Conservation (phyloP, 1,139 yeast genomes). For the Debaryomyces udenii region DNA sequence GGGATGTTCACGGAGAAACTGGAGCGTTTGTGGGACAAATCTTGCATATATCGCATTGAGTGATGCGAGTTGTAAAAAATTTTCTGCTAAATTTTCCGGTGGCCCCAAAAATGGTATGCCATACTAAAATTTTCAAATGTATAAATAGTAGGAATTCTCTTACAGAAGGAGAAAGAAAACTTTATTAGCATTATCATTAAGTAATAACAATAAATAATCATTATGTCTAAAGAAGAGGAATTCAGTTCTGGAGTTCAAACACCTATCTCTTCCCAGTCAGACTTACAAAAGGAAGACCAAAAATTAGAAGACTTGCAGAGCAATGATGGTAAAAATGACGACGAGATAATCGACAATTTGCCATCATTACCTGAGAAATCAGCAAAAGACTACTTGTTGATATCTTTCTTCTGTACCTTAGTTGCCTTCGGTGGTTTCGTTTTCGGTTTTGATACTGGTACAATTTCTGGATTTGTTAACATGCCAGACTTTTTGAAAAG, state of each 20-base stretch:
- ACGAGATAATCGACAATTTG: conserved; percentile 8
- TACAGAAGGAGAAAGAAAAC: not conserved
- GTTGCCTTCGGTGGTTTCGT: conserved; percentile 69
- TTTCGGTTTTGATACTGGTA: conserved; percentile 77
- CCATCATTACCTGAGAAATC: conserved; percentile 33
- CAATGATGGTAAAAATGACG: not conserved
- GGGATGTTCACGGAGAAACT: conserved; percentile 13
- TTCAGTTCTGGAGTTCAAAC: conserved; percentile 35
- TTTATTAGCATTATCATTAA: conserved; percentile 2
- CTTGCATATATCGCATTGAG: conserved; percentile 1
- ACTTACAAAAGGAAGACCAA: conserved; percentile 30
- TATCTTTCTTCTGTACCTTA: conserved; percentile 41
- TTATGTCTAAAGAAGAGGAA: conserved; percentile 25
- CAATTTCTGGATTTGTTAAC: conserved; percentile 68
- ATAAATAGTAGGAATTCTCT: conserved; percentile 5
- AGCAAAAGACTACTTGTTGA: conserved; percentile 33
- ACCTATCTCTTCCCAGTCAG: conserved; percentile 34
- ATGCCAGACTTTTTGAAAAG: conserved; percentile 52
- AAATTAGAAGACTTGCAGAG: conserved; percentile 18
- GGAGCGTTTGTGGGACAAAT: conserved; percentile 10
- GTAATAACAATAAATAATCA: conserved; percentile 14
- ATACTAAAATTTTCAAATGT: not conserved
- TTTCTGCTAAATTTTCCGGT: conserved; percentile 6
- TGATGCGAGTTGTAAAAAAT: conserved; percentile 2
- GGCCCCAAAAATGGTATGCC: conserved; percentile 4